Evolutionary conservation across 495 filamentous ascomycete genomes (phyloP), one percentile per base, ranked within the genome.

Genomic region (Tetracladium marchalianum): DNA sequence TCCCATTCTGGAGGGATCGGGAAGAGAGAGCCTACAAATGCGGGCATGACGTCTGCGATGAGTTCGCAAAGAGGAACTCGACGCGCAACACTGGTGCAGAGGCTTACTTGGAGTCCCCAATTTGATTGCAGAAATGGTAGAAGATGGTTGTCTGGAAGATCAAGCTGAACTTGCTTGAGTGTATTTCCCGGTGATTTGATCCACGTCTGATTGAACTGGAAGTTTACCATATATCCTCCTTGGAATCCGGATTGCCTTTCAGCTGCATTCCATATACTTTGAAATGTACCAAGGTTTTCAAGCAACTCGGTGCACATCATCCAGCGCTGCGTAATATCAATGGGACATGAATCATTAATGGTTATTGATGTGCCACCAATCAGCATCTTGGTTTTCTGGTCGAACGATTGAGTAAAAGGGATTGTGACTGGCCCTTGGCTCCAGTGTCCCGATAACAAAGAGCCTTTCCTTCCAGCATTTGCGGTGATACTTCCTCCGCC

Each of bases 401-500:
- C 5, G n/a, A 22, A 32, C 4, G 41, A 13, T n/a, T n/a, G n/a
- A n/a, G n/a, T n/a, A n/a, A n/a, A n/a, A n/a, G n/a, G n/a, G n/a
- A n/a, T n/a, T n/a, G n/a, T n/a, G n/a, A n/a, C n/a, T n/a, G n/a
- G n/a, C n/a, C n/a, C 6, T 22, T 15, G 11, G 12, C 12, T 11
- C 22, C 37, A 9, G 15, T 12, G 22, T 19, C 46, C 49, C 42
- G 46, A 35, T 51, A n/a, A 24, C 34, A 49, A 24, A 17, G 17
- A 27, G 10, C n/a, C 13, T 10, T 11, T 33, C 22, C 36, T 16
- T 15, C 15, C 13, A 4, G 33, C 15, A 24, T 8, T 33, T 10
- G 11, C 18, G n/a, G 12, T 36, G 13, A 52, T 47, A 31, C 13
- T 37, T 15, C 43, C 49, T 19, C 49, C 49, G 8, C 49, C 49